Conservation (phyloP, 495 filamentous ascomycete species). For the Penicillium atrosanguineum region DNA sequence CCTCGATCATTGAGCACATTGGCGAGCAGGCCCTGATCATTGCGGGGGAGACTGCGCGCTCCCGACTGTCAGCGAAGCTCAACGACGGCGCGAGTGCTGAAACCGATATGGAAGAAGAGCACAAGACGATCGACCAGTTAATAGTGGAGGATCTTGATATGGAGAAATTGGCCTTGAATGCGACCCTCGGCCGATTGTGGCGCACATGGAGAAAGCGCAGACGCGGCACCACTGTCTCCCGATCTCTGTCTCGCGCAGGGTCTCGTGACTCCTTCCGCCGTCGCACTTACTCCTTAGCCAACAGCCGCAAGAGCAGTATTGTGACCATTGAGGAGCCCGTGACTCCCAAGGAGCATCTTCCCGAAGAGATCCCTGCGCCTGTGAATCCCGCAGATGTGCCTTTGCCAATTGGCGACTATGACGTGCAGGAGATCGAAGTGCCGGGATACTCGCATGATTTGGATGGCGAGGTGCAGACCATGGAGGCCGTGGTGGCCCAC, state of each 20-base stretch:
- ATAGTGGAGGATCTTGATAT: constrained; percentile 89
- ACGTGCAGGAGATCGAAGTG: constrained; percentile 72
- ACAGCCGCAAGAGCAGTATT: constrained; percentile 42
- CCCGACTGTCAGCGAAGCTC: constrained; percentile 53
- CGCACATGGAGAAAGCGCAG: constrained; percentile 90
- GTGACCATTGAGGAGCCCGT: constrained; percentile 35
- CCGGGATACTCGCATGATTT: constrained; percentile 58
- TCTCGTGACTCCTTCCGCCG: constrained; percentile 46
- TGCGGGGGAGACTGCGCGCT: constrained; percentile 84
- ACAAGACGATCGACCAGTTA: constrained; percentile 55
- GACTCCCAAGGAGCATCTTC: constrained; percentile 19
- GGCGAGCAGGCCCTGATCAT: constrained; percentile 86
- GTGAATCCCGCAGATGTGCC: constrained; percentile 55
- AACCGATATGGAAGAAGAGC: constrained; percentile 19
- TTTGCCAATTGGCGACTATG: constrained; percentile 64
- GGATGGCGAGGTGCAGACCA: constrained; percentile 57
- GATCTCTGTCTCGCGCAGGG: constrained; percentile 38
- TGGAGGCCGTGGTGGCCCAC: constrained; percentile 44
- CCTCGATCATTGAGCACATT: constrained; percentile 89
- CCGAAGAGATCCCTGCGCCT: constrained; percentile 19
- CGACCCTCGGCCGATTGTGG: constrained; percentile 87
- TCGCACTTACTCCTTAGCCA: constrained; percentile 26
- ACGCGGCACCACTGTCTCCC: constrained; percentile 37
- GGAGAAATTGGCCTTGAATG: constrained; percentile 86
- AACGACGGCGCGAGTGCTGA: constrained; percentile 22